Percentiles rank a stretch among this genome's conserved stretches.
phyloP scores from a whole-genome alignment of 2,329 filamentous ascomycete genomes.

The Golovinomyces cichoracearum region DNA sequence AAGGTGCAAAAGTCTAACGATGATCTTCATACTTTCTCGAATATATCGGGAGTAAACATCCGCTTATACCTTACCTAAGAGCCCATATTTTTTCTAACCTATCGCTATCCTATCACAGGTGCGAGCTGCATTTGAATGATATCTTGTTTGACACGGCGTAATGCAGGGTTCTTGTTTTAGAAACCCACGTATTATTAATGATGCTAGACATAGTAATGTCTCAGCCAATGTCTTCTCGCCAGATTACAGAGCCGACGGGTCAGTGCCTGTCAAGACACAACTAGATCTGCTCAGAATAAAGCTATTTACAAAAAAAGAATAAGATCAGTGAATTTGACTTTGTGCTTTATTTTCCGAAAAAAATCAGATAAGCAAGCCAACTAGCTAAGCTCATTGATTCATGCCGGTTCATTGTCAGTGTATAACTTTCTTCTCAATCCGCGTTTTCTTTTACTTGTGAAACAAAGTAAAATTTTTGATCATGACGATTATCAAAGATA shows the following conservation, averaged over 20 bases:
- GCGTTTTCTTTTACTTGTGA: conserved; percentile 7
- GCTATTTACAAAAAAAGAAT: not conserved
- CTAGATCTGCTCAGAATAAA: not conserved
- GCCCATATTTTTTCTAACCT: too few species aligned
- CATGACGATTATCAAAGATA: conserved; percentile 5
- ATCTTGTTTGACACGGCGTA: not conserved
- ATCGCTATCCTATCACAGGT: not conserved
- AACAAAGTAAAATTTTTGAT: conserved; percentile 1
- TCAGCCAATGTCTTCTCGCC: not conserved
- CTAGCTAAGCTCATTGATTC: not conserved
- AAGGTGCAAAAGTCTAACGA: too few species aligned
- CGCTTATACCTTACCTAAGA: too few species aligned
- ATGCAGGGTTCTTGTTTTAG: not conserved
- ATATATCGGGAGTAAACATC: too few species aligned
- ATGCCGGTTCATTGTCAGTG: not conserved
- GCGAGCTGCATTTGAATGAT: not conserved
- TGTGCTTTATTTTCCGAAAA: not conserved
- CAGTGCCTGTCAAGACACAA: not conserved
- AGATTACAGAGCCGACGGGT: conserved; percentile 1
- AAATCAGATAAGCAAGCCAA: not conserved
- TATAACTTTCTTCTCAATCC: conserved; percentile 4
- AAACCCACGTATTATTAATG: not conserved
- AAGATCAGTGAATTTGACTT: not conserved
- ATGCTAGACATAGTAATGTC: not conserved
- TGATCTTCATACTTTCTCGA: too few species aligned